Base-by-base conservation (phyloP, 2,329 filamentous ascomycete species). In the Metarhizium humberi region DNA sequence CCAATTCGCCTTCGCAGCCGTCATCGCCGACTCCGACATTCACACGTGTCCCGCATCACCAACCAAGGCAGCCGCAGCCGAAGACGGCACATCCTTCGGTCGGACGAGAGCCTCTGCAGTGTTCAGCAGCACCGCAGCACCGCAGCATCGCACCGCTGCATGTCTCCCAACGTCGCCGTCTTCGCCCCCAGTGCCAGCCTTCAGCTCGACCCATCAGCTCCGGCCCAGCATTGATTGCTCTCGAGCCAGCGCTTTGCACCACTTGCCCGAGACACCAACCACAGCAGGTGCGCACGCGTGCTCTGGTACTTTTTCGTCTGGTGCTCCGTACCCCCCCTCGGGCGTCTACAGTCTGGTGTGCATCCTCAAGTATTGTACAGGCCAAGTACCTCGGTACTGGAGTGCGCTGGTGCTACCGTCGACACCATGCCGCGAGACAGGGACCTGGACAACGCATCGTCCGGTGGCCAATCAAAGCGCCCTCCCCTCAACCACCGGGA, bases 381-480 rank as follows among this genome's bases (percentile, higher is more conserved):
- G 38, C 38, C 38, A 40, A 40, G 38, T 40, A 40, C 5, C 38
- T 16, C 8, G 10, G 32, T 40, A 1, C 38, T 16, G 25, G 25
- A 25, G 25, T 25, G 25, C 25, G 25, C 25, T 25, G 42, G 20
- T 52, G 42, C 40, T 14, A 7, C 16, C 4, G 20, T 38, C 8
- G 36, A 43, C 51, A 67, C 60, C 67, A 74, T 71, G 74, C 66
- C 71, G 64, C 70, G 69, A 63, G 75, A 76, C 65, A 72, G 68
- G 67, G 75, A 79, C 62, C 66, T 65, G 62, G 73, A 77, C 68
- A 75, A 74, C 70, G 69, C 73, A 69, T 71, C 74, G 61, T 67
- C 71, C 61, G 68, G 69, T 66, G 69, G 71, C 78, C 78, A 81
- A 80, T 80, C 77, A 80, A 80, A 79, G 71, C 75, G 75, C 30